Evolutionary conservation across 495 filamentous ascomycete species (phyloP).

Genomic region (Lasiosphaeria miniovina): DNA sequence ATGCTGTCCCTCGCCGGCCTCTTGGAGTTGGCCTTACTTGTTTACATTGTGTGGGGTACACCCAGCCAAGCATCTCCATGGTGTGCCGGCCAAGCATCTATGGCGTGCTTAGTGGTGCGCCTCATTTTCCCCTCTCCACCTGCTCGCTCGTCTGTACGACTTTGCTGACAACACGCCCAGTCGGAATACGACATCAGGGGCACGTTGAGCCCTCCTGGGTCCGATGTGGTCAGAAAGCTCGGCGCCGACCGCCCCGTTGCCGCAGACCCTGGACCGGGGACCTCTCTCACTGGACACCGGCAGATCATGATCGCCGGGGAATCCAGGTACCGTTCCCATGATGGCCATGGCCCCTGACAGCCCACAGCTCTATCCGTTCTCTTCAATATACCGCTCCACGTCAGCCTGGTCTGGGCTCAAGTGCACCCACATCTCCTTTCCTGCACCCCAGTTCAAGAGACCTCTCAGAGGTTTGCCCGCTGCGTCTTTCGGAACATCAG

Average conservation of each 20-base stretch:
- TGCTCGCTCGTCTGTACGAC: not conserved
- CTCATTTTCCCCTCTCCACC: not conserved
- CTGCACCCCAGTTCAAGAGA: constrained; percentile 33
- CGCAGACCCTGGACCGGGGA: constrained; percentile 1
- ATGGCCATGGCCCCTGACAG: constrained; percentile 4
- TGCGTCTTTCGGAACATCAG: constrained; percentile 20
- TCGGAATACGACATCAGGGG: constrained; percentile 14
- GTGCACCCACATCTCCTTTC: constrained; percentile 52
- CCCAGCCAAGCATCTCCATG: not conserved
- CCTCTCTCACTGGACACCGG: constrained; percentile 10
- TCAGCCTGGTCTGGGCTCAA: constrained; percentile 35
- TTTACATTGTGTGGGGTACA: not conserved
- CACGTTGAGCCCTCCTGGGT: not conserved
- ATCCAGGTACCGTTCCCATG: constrained; percentile 15
- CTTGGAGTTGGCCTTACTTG: not conserved
- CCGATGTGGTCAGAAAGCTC: constrained; percentile 8
- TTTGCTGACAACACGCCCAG: constrained; percentile 1
- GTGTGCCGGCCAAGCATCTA: too few relatives aligned
- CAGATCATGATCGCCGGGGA: constrained; percentile 21
- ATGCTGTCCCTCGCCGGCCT: not conserved
- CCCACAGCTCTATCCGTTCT: constrained; percentile 1
- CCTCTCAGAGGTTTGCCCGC: constrained; percentile 27
- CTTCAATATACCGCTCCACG: constrained; percentile 24
- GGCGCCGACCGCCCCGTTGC: not conserved
- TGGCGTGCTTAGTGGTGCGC: not conserved